These are phyloP conservation scores for Gyrodon lividus DNA, from an alignment of 768 basidiomycete genomes.

Conservation along the genomic window DNA sequence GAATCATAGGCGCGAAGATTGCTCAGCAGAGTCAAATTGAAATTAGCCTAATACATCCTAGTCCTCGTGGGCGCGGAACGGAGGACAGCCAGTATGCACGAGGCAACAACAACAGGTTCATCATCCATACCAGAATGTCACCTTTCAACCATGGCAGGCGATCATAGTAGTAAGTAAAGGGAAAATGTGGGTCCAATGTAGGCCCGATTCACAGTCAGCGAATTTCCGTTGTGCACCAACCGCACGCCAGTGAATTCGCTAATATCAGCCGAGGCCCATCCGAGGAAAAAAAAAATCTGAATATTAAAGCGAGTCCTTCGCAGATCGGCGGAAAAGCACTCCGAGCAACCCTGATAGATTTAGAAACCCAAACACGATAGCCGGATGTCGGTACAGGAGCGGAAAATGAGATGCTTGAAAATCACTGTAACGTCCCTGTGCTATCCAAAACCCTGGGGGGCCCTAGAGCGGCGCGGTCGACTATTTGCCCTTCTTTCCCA, in stretches of 20 bases:
- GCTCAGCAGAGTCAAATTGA: conserved; percentile 1
- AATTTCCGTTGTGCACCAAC: background rate
- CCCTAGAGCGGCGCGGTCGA: conserved; percentile 14
- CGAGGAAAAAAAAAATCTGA: no score
- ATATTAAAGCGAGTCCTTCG: no score
- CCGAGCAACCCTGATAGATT: background rate
- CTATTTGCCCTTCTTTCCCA: conserved; percentile 18
- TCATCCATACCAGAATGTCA: background rate
- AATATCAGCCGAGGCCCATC: no score
- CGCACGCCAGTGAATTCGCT: background rate
- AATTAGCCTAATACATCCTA: conserved; percentile 6
- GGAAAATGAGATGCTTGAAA: background rate
- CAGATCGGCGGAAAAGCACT: background rate
- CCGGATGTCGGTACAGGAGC: background rate
- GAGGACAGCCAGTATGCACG: conserved; percentile 17
- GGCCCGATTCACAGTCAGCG: background rate
- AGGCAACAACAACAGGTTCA: conserved; percentile 1
- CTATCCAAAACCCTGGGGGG: background rate
- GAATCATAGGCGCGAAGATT: conserved; percentile 10
- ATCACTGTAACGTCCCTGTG: background rate
- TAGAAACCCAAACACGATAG: no score
- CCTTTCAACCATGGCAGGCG: background rate
- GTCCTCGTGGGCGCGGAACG: conserved; percentile 6
- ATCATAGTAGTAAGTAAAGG: background rate
- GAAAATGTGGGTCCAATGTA: background rate